Evolutionary conservation across 306 rosid species (phyloP).

Genomic region (Citrullus amarus): DNA sequence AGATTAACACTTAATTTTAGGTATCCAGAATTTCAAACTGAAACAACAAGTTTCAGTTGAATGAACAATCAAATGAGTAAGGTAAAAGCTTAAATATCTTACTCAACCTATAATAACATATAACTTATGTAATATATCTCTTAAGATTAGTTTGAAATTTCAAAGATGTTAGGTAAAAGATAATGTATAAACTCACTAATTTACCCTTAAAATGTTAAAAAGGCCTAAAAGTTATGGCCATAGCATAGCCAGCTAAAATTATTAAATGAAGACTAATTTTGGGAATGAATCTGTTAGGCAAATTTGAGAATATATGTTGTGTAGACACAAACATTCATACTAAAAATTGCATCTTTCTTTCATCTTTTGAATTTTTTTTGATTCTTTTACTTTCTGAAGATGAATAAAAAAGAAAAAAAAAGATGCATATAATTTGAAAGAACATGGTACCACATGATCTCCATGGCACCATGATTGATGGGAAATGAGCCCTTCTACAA

Average conservation of each 20-base stretch:
- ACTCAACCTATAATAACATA: no score
- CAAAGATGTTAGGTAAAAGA: neutral
- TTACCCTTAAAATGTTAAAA: neutral
- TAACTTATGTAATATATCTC: no score
- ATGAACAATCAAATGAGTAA: no score
- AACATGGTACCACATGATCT: constrained; percentile 13
- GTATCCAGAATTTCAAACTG: no score
- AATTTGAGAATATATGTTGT: neutral
- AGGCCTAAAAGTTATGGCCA: neutral
- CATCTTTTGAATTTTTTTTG: neutral
- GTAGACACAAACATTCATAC: neutral
- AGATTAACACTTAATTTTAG: no score
- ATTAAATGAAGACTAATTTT: neutral
- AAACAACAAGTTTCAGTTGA: no score
- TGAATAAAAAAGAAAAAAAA: neutral
- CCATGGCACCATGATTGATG: constrained; percentile 10
- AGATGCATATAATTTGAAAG: neutral
- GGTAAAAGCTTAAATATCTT: no score
- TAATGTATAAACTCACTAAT: neutral
- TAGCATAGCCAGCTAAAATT: neutral
- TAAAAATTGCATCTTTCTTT: neutral
- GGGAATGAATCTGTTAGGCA: neutral
- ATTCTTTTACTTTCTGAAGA: neutral
- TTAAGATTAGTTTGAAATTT: neutral
- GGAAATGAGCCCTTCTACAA: neutral